phyloP scores from a whole-genome alignment of 2,329 filamentous ascomycete species.

The Ascochyta viciae-villosae region DNA sequence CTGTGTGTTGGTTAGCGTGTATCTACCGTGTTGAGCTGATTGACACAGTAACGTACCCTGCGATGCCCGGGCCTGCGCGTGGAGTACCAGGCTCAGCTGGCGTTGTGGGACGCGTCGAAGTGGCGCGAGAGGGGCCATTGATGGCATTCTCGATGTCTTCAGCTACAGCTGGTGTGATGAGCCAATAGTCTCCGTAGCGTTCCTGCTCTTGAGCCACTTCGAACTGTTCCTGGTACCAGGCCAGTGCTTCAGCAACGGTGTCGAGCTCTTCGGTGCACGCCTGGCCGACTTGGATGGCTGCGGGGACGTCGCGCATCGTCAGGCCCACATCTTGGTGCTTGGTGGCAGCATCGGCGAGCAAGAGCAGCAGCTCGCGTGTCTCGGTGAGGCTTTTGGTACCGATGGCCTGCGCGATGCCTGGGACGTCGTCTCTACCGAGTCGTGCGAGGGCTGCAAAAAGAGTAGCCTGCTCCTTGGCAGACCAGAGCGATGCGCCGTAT shows the following conservation, averaged over 20 bases:
- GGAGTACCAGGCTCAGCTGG: conserved; percentile 16
- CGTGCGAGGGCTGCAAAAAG: conserved; percentile 72
- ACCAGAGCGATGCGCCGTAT: conserved; percentile 76
- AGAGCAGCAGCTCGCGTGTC: conserved; percentile 71
- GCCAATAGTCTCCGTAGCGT: conserved; percentile 70
- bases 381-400: conserved; percentile 77
- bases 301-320: conserved; percentile 66
- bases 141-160: conserved; percentile 43
- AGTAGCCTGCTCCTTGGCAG: conserved; percentile 69
- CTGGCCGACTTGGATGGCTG: conserved; percentile 74
- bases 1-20: conserved; percentile 2
- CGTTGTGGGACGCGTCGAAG: conserved; percentile 15
- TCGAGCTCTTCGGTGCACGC: conserved; percentile 73
- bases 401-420: conserved; percentile 68
- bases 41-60: conserved; percentile 13
- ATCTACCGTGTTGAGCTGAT: too few species aligned
- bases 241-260: conserved; percentile 69
- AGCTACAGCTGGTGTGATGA: conserved; percentile 60
- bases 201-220: conserved; percentile 67
- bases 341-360: conserved; percentile 62
- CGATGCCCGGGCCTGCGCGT: conserved; percentile 7
- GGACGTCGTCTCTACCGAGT: conserved; percentile 68
- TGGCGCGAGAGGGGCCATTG: conserved; percentile 25
- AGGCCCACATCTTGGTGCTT: conserved; percentile 46
- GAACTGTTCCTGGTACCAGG: conserved; percentile 67